A percentile compares a stretch with the other conserved stretches of the same genome.
phyloP scores from a whole-genome alignment of 345 rosid species.

The Cardamine resedifolia region DNA sequence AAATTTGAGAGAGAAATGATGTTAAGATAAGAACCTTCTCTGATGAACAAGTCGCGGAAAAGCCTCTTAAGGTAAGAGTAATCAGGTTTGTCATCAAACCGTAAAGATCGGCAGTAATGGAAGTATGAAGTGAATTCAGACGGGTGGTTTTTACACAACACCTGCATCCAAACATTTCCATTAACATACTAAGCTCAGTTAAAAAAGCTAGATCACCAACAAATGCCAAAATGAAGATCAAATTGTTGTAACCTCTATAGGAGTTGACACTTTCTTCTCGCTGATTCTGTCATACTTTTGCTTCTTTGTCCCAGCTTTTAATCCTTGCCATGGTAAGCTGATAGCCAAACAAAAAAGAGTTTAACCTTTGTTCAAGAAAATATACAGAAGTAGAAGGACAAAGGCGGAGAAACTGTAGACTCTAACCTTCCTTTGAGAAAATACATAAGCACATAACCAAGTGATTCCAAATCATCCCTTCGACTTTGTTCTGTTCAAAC shows the following conservation, averaged over 20 bases:
- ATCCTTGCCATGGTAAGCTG: conserved; percentile 91
- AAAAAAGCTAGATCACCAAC: background rate
- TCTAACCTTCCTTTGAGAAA: conserved; percentile 82
- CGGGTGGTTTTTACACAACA: conserved; percentile 67
- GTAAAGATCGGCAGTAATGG: conserved; percentile 80
- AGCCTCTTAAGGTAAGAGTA: conserved; percentile 88
- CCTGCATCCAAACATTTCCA: conserved; percentile 38
- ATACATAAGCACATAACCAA: conserved; percentile 90
- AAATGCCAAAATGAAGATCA: background rate
- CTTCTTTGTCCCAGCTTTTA: conserved; percentile 87
- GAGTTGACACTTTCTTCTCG: conserved; percentile 82
- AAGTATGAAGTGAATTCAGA: conserved; percentile 76
- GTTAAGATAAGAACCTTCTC: conserved; percentile 57
- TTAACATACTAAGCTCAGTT: conserved; percentile 1
- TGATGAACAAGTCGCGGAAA: conserved; percentile 77
- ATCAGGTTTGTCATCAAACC: conserved; percentile 89
- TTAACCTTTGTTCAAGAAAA: background rate
- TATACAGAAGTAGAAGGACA: background rate
- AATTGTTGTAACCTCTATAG: conserved; percentile 61
- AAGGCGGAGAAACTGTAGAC: background rate
- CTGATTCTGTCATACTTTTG: conserved; percentile 87
- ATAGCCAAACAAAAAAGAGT: background rate
- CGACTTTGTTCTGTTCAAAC: conserved; percentile 75
- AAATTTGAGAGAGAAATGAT: too few relatives aligned
- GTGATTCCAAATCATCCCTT: conserved; percentile 90